These are phyloP conservation scores for Lathyrus oleraceus DNA, from an alignment of 306 rosid genomes.

Conservation along the genomic window DNA sequence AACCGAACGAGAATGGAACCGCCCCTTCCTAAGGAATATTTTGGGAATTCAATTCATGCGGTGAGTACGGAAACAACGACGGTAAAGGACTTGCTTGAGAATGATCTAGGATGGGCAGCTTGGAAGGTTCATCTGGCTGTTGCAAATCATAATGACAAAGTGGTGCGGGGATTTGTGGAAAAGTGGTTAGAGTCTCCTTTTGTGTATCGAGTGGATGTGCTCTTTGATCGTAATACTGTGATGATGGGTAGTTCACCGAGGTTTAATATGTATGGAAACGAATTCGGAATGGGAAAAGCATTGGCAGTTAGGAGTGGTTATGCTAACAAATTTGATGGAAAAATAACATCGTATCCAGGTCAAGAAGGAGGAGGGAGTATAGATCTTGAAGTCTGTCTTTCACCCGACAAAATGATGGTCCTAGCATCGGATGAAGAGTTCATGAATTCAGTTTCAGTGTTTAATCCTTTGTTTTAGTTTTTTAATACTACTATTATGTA, in stretches of 20 bases:
- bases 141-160: constrained; percentile 23
- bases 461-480: too few species aligned
- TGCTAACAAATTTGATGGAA: constrained; percentile 52
- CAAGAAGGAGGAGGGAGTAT: constrained; percentile 59
- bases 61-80: constrained; percentile 4
- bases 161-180: background rate
- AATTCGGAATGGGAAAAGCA: constrained; percentile 80
- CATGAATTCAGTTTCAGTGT: constrained; percentile 33
- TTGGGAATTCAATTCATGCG: constrained; percentile 39
- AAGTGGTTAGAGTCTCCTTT: constrained; percentile 46
- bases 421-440: constrained; percentile 58
- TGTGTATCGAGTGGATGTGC: background rate
- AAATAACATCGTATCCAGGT: constrained; percentile 48
- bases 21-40: constrained; percentile 44
- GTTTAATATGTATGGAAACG: constrained; percentile 57
- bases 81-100: constrained; percentile 44
- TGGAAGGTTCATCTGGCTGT: constrained; percentile 55
- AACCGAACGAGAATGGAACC: constrained; percentile 57
- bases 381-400: constrained; percentile 60
- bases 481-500: too few species aligned
- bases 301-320: constrained; percentile 56
- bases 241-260: constrained; percentile 60
- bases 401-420: constrained; percentile 38
- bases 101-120: constrained; percentile 59
- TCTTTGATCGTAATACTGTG: constrained; percentile 34